phyloP scores from a whole-genome alignment of 2,329 filamentous ascomycete species.

The Metarhizium brunneum region DNA sequence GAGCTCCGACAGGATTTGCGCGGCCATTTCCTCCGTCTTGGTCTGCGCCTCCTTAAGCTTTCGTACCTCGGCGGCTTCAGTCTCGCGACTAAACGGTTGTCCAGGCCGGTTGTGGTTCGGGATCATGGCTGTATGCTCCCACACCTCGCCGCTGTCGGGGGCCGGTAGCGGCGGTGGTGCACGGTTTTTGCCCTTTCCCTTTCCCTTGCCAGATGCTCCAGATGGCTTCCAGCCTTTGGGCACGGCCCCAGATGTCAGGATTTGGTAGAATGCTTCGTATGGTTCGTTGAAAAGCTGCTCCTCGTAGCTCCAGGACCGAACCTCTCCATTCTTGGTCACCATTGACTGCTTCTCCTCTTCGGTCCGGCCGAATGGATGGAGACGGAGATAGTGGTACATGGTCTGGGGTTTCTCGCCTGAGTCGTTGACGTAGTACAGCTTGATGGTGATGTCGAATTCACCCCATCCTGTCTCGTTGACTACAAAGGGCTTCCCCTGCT shows the following conservation, averaged over 20 bases:
- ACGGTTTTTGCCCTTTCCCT: slow-evolving; percentile 37
- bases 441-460: slow-evolving; percentile 93
- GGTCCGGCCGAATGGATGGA: slow-evolving; percentile 82
- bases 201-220: slow-evolving; percentile 37
- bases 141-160: slow-evolving; percentile 38
- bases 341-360: slow-evolving; percentile 60
- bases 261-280: slow-evolving; percentile 82
- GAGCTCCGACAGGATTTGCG: slow-evolving; percentile 49
- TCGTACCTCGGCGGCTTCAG: slow-evolving; percentile 54
- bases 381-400: slow-evolving; percentile 83
- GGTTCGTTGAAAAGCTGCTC: slow-evolving; percentile 97
- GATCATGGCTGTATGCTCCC: slow-evolving; percentile 65
- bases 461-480: slow-evolving; percentile 95
- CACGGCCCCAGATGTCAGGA: slow-evolving; percentile 65
- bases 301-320: slow-evolving; percentile 78
- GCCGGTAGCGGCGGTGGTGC: slow-evolving; percentile 28
- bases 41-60: slow-evolving; percentile 53
- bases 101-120: slow-evolving; percentile 57
- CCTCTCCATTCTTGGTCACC: slow-evolving; percentile 49
- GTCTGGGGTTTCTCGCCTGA: slow-evolving; percentile 90
- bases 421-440: slow-evolving; percentile 85
- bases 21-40: slow-evolving; percentile 52
- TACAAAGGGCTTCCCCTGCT: slow-evolving; percentile 61
- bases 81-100: slow-evolving; percentile 65
- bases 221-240: slow-evolving; percentile 32